Evolutionary conservation across 2,329 filamentous ascomycete genomes (phyloP), one percentile per base, ranked within the genome.

Genomic region (Penicillium capsulatum): DNA sequence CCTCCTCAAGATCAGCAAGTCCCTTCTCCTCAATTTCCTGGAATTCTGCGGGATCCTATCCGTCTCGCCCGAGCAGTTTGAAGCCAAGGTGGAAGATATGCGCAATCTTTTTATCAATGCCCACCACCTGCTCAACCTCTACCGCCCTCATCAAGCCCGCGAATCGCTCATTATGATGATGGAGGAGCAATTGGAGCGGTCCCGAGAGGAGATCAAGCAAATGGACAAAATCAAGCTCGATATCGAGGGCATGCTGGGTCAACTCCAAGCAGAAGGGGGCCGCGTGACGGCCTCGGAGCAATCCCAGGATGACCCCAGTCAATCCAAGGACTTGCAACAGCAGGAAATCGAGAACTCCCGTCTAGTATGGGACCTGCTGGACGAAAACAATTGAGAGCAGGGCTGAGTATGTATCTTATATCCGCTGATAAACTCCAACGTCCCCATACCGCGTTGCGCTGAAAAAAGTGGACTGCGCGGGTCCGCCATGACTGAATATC

Each of bases 51-150:
- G 88, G 16, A 71, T 85, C 10, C 71, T 94, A 41, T 75, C 78
- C 7, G 66, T 78, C n/a, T 75, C 83, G 31, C 84, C 87, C 0
- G 72, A 75, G 30, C 70, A 83, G 60, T 84, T 81, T 36, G 72
- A 77, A 17, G 75, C 80, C 29, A 94, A 94, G 61, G 75, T 91
- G 31, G 73, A 80, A 31, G 84, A 97, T 62, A 67, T 98, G 20
- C 77, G 84, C 55, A 89, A 83, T 11, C 70, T 97, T 17, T 83
- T 94, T 48, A 82, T 91, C 63, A 97, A 97, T 63, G 84, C 94
- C 58, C 89, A 96, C 66, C 87, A 94, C 58, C 76, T 95, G 38
- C 80, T 97, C 50, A 98, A 98, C 64, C 83, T 94, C 64, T 97
- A 95, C 67, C 78, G 91, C 20, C 90, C 90, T 7, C 90, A 96